Percentiles rank a stretch among this genome's conserved stretches.
These are phyloP conservation scores for Macrotyloma uniflorum DNA, from an alignment of 306 rosid genomes.

Conservation along the genomic window DNA sequence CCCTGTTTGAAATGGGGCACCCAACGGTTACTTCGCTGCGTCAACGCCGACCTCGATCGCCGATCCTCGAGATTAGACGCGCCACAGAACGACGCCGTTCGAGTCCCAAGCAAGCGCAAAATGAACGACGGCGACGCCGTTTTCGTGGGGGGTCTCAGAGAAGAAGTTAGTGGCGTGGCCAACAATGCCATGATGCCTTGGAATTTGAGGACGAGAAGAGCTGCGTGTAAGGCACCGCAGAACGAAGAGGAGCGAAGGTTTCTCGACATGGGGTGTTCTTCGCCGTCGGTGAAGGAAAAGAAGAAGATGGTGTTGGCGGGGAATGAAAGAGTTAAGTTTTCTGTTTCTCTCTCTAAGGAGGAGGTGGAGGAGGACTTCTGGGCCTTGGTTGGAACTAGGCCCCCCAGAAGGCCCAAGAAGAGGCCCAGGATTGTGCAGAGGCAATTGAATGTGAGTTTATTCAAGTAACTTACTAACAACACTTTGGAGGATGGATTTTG, in stretches of 20 bases:
- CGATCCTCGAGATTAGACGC: constrained; percentile 28
- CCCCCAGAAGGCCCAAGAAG: constrained; percentile 63
- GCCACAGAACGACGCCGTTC: constrained; percentile 20
- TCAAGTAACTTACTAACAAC: background rate
- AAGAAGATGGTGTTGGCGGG: background rate
- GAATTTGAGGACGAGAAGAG: constrained; percentile 67
- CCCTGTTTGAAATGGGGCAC: constrained; percentile 68
- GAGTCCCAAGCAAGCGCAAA: constrained; percentile 34
- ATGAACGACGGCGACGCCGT: background rate
- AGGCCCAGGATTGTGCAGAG: constrained; percentile 60
- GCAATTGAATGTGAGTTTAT: constrained; percentile 55
- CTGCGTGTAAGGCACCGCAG: constrained; percentile 57
- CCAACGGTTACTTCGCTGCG: constrained; percentile 54
- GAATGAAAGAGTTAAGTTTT: constrained; percentile 38
- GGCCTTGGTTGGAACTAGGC: constrained; percentile 46
- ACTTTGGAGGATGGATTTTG: background rate
- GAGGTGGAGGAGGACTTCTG: constrained; percentile 61
- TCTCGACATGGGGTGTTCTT: constrained; percentile 38
- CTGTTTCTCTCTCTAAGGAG: constrained; percentile 51
- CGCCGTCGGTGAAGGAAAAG: constrained; percentile 38
- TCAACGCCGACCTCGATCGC: constrained; percentile 47
- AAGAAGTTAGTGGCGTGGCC: background rate
- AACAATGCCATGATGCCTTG: constrained; percentile 52
- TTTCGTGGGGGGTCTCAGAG: background rate
- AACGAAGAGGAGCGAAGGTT: constrained; percentile 39